These are phyloP conservation scores for Tricholoma matsutake DNA, from an alignment of 768 basidiomycete genomes.

Conservation along the genomic window DNA sequence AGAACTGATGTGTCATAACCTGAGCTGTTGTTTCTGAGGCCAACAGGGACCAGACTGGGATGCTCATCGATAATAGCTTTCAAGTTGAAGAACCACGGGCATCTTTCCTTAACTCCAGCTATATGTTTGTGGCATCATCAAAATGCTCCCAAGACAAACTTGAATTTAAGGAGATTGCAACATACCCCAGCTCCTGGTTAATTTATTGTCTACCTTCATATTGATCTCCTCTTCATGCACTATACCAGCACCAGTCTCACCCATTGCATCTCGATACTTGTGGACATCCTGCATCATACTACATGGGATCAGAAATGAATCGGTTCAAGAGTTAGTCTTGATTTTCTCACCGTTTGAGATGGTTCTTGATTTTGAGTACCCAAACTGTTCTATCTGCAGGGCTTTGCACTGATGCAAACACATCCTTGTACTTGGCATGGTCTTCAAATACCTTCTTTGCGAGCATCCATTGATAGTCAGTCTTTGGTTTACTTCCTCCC, in stretches of 20 bases:
- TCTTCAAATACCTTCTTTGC: too few relatives aligned
- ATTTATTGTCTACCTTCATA: not conserved
- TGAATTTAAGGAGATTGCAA: not conserved
- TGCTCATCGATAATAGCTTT: not conserved
- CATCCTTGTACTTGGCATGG: too few relatives aligned
- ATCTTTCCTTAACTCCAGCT: not conserved
- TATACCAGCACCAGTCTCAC: not conserved
- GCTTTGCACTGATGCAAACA: too few relatives aligned
- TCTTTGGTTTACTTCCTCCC: too few relatives aligned
- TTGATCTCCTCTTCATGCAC: not conserved
- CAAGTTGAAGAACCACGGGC: not conserved
- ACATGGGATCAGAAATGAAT: too few relatives aligned
- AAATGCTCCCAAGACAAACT: not conserved
- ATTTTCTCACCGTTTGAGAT: too few relatives aligned
- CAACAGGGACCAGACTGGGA: not conserved
- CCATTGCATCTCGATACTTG: not conserved
- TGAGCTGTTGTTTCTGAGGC: not conserved
- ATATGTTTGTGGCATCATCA: not conserved
- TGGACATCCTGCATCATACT: not conserved
- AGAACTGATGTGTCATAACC: too few relatives aligned
- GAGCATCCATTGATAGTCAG: too few relatives aligned
- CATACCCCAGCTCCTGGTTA: not conserved
- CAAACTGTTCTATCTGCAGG: too few relatives aligned
- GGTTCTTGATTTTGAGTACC: too few relatives aligned
- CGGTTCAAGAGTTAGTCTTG: too few relatives aligned